Percentiles rank a stretch among this genome's conserved stretches.
These are phyloP conservation scores for Neophaeococcomyces aloes DNA, from an alignment of 2,329 filamentous ascomycete species.

Conservation along the genomic window DNA sequence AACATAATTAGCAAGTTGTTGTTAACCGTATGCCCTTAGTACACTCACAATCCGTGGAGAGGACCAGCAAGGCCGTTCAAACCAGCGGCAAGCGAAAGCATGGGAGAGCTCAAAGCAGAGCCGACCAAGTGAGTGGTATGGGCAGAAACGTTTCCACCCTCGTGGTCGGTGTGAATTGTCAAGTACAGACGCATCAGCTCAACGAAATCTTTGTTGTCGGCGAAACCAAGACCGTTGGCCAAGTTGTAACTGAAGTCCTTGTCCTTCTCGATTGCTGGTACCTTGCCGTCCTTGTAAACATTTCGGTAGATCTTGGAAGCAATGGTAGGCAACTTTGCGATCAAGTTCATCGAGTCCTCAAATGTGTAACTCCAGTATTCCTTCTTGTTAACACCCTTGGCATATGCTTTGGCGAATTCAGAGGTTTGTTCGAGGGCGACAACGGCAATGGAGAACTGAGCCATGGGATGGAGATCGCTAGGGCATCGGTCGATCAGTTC, in stretches of 20 bases:
- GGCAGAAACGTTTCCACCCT: constrained; percentile 96
- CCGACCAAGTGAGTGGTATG: constrained; percentile 98
- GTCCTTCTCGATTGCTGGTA: constrained; percentile 89
- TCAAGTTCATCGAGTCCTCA: constrained; percentile 99
- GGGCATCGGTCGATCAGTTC: constrained; percentile 99
- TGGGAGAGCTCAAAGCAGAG: constrained; percentile 89
- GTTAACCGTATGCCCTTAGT: neutral
- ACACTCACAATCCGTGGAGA: constrained; percentile 73
- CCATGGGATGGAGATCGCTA: constrained; percentile 98
- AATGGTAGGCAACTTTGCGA: constrained; percentile 98
- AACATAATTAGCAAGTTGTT: constrained; percentile 16
- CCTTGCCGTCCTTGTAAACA: constrained; percentile 99
- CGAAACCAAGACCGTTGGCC: constrained; percentile 97
- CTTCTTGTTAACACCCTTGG: constrained; percentile 98
- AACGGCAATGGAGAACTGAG: constrained; percentile 95
- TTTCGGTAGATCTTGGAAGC: constrained; percentile 99
- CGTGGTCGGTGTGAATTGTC: constrained; percentile 99
- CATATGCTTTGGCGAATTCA: constrained; percentile 94
- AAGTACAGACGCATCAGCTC: constrained; percentile 98
- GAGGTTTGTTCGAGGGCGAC: constrained; percentile 98
- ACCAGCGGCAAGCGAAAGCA: constrained; percentile 91
- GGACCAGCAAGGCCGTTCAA: constrained; percentile 96
- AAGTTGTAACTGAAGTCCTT: constrained; percentile 99
- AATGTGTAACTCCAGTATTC: constrained; percentile 99
- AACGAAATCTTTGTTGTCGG: constrained; percentile 88